These are phyloP conservation scores for Eimeria tenella DNA, from an alignment of 169 alveolate genomes.

Conservation along the genomic window DNA sequence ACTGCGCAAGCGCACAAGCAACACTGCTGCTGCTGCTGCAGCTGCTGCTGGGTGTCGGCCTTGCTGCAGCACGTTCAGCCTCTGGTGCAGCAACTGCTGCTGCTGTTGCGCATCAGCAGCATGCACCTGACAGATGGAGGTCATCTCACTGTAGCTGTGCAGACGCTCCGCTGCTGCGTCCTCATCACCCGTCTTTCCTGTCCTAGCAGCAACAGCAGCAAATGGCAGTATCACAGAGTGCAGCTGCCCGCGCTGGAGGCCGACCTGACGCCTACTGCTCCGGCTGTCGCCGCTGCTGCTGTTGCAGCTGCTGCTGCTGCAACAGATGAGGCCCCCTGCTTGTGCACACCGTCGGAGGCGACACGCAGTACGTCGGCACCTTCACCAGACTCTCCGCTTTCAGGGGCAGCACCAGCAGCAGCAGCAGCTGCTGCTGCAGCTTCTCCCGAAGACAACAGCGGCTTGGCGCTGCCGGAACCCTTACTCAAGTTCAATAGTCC, in stretches of 20 bases:
- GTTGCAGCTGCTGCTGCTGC: neutral
- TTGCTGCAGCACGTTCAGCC: conserved; percentile 54
- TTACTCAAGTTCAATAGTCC: neutral
- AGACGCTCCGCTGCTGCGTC: conserved; percentile 59
- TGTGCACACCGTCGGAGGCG: neutral
- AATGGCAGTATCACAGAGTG: neutral
- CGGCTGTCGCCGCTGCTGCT: neutral
- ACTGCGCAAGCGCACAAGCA: conserved; percentile 42
- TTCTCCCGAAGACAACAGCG: neutral
- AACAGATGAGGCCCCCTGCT: neutral
- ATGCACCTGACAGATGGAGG: conserved; percentile 31
- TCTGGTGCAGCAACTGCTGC: conserved; percentile 61
- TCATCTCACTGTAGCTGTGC: conserved; percentile 49
- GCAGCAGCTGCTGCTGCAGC: neutral
- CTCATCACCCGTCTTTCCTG: conserved; percentile 30
- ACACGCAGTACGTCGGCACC: neutral
- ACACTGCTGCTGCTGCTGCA: conserved; percentile 49
- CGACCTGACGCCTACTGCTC: neutral
- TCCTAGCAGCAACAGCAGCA: conserved; percentile 49
- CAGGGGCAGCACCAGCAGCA: neutral
- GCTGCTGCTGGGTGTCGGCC: conserved; percentile 47
- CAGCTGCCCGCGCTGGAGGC: neutral
- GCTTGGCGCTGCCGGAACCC: neutral
- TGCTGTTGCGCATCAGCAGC: conserved; percentile 66
- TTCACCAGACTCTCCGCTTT: neutral